Evolutionary conservation across 768 basidiomycete genomes (phyloP).

Genomic region (Lepiota brunneoincarnata): DNA sequence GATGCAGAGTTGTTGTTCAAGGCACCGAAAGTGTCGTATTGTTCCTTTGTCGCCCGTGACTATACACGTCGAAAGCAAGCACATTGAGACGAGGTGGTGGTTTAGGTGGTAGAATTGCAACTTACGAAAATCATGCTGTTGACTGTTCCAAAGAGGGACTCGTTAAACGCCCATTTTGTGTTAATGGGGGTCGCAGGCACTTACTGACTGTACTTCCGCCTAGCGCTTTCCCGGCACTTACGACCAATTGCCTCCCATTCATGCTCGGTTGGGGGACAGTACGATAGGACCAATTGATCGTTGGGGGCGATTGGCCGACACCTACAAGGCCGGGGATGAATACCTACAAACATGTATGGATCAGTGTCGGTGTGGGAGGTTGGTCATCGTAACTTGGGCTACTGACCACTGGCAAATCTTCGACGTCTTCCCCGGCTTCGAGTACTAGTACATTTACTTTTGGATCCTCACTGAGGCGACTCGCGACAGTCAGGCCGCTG

Average conservation of each 20-base stretch:
- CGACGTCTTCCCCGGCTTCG: constrained; percentile 37
- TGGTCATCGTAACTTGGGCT: background rate
- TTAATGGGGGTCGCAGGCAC: background rate
- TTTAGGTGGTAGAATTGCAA: background rate
- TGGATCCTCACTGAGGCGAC: constrained; percentile 30
- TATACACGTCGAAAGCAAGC: background rate
- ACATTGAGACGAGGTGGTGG: background rate
- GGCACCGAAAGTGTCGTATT: constrained; percentile 25
- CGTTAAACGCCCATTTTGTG: background rate
- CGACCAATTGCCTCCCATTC: constrained; percentile 32
- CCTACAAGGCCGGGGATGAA: constrained; percentile 30
- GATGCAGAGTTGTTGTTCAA: constrained; percentile 20
- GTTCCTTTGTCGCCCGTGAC: constrained; percentile 29
- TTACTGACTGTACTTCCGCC: constrained; percentile 53
- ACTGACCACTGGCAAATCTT: constrained; percentile 33
- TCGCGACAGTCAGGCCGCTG: constrained; percentile 33
- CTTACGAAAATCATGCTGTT: constrained; percentile 42
- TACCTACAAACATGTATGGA: constrained; percentile 16
- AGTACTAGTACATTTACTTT: constrained; percentile 28
- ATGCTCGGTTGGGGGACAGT: constrained; percentile 42
- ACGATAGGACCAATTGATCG: constrained; percentile 49
- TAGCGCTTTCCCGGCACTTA: constrained; percentile 44
- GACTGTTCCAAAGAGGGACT: constrained; percentile 22
- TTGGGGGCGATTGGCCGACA: constrained; percentile 26
- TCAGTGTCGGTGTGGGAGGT: background rate